Percentiles rank a stretch among this genome's conserved stretches.
These are phyloP conservation scores for Oxyria digyna DNA, from an alignment of 148 eudicot genomes.

Conservation along the genomic window DNA sequence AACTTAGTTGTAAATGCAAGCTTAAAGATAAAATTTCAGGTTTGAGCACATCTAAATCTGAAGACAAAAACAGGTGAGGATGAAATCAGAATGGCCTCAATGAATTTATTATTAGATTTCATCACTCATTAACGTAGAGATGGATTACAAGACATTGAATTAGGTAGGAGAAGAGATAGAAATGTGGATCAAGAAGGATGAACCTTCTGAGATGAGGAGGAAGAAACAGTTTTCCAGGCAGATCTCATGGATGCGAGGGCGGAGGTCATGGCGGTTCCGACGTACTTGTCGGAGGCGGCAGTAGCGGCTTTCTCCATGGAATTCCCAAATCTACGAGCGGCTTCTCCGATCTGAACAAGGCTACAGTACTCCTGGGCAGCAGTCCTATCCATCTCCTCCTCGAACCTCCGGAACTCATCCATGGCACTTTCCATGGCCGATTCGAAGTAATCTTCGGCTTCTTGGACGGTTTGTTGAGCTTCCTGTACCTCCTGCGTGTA, in stretches of 20 bases:
- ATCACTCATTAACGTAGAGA: not conserved
- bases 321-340: constrained; percentile 43
- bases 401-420: constrained; percentile 51
- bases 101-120: not conserved
- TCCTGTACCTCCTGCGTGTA: constrained; percentile 22
- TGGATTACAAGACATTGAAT: not conserved
- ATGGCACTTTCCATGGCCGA: constrained; percentile 63
- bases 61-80: not conserved
- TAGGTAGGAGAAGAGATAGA: not conserved
- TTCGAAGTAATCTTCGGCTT: constrained; percentile 51
- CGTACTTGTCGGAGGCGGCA: constrained; percentile 52
- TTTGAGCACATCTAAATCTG: no score
- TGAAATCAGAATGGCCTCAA: not conserved
- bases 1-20: not conserved
- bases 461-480: constrained; percentile 24
- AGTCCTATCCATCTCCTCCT: constrained; percentile 38
- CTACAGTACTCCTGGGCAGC: constrained; percentile 29
- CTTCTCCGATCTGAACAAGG: constrained; percentile 30
- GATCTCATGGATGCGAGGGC: constrained; percentile 38
- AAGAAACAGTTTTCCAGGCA: constrained; percentile 41
- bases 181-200: constrained; percentile 36
- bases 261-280: constrained; percentile 57
- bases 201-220: constrained; percentile 48
- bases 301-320: constrained; percentile 52
- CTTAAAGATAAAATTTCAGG: no score